Percentiles rank a stretch among this genome's conserved stretches.
These are phyloP conservation scores for Diaporthe nobilis DNA, from an alignment of 2,329 filamentous ascomycete species.

Conservation along the genomic window DNA sequence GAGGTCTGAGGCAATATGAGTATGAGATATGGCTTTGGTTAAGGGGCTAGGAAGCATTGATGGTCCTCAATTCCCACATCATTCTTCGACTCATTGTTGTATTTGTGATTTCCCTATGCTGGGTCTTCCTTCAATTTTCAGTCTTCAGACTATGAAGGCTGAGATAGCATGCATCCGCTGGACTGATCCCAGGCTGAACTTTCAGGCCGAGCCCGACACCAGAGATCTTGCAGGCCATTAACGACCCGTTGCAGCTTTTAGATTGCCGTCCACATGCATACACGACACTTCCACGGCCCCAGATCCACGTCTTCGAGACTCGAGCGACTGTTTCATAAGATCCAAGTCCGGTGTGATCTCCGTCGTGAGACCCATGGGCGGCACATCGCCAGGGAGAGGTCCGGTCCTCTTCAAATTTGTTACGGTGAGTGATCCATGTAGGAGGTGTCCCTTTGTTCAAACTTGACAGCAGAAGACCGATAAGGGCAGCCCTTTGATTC, in stretches of 20 bases:
- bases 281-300: too few relatives aligned
- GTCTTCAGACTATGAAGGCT: neutral
- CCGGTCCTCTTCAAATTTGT: too few relatives aligned
- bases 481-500: neutral
- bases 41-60: neutral
- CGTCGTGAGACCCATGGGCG: neutral
- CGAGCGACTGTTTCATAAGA: neutral
- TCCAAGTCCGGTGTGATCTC: fast-evolving
- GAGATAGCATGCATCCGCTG: fast-evolving
- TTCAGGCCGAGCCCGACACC: neutral
- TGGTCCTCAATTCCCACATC: too few relatives aligned
- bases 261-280: too few relatives aligned
- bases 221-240: neutral
- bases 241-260: neutral
- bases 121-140: too few relatives aligned
- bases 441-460: fast-evolving
- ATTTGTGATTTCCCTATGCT: too few relatives aligned
- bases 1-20: neutral
- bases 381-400: neutral
- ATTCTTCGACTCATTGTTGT: too few relatives aligned
- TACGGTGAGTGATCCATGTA: too few relatives aligned
- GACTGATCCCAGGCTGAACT: fast-evolving
- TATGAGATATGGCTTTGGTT: neutral
- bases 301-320: too few relatives aligned
- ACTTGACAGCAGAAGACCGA: neutral